phyloP scores from a whole-genome alignment of 805 yeast species.

The Zygosaccharomyces gambellarensis region DNA sequence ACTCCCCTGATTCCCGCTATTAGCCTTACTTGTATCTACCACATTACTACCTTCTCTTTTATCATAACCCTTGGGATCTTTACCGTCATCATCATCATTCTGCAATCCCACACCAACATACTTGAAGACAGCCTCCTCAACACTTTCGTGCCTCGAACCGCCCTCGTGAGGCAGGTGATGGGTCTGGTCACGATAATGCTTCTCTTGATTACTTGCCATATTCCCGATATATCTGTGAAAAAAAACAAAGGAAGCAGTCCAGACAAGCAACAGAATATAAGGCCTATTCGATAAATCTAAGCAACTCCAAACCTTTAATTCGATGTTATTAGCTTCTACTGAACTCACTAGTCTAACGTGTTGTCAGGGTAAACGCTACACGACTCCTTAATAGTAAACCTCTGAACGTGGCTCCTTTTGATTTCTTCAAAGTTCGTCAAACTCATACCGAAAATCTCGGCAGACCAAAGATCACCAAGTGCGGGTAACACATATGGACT shows the following conservation, averaged over 20 bases:
- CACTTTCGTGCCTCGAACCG: conserved; percentile 38
- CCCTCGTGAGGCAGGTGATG: conserved; percentile 12
- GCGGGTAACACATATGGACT: conserved; percentile 8
- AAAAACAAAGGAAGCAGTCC: background rate
- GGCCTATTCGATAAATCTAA: background rate
- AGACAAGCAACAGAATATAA: background rate
- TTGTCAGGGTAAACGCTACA: conserved; percentile 17
- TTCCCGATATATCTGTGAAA: background rate
- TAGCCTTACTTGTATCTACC: conserved; percentile 8
- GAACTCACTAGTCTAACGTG: conserved; percentile 7
- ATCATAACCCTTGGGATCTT: conserved; percentile 30
- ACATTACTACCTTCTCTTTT: conserved; percentile 21
- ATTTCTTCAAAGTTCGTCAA: conserved; percentile 2
- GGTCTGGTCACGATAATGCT: conserved; percentile 9
- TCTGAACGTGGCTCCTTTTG: conserved; percentile 2
- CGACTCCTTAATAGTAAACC: conserved; percentile 2
- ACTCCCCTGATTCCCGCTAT: conserved; percentile 7
- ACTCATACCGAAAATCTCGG: background rate
- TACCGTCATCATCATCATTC: conserved; percentile 28
- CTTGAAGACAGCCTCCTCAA: conserved; percentile 74
- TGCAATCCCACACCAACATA: conserved; percentile 63
- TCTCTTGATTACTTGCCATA: conserved; percentile 13
- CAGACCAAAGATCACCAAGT: conserved; percentile 7
- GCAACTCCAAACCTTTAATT: background rate
- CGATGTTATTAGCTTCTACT: background rate